phyloP scores from a whole-genome alignment of 2,329 filamentous ascomycete species.

The Ophiostoma tasmaniense region DNA sequence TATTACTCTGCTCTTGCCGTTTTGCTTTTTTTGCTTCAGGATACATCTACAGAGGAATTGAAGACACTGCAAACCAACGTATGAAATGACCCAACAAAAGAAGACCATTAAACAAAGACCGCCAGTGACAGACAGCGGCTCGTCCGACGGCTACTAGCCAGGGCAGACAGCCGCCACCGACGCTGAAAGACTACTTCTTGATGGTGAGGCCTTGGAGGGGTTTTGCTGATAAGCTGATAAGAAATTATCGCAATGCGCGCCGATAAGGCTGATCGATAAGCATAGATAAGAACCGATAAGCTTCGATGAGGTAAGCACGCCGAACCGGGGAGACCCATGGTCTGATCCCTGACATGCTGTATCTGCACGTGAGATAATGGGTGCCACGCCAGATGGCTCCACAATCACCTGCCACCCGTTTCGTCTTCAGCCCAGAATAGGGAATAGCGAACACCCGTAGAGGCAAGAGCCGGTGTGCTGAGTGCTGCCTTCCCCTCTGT shows the following conservation, averaged over 20 bases:
- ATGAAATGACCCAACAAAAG: neutral
- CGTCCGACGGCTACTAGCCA: neutral
- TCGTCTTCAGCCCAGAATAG: constrained; percentile 9
- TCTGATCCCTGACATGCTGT: neutral
- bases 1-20: neutral
- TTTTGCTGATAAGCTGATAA: neutral
- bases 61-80: neutral
- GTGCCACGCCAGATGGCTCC: neutral
- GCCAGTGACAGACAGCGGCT: neutral
- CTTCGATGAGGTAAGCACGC: neutral
- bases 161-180: neutral
- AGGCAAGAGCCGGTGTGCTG: neutral
- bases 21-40: neutral
- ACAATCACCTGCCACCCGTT: constrained; percentile 9
- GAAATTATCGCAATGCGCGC: neutral
- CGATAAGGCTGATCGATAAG: neutral
- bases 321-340: neutral
- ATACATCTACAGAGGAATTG: neutral
- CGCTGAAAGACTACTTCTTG: neutral
- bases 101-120: neutral
- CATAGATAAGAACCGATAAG: neutral
- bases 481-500: constrained; percentile 14
- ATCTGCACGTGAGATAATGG: constrained; percentile 12
- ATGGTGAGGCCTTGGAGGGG: neutral
- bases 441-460: neutral